These are phyloP conservation scores for Lodderomyces pseudojiufengensis DNA, from an alignment of 1,139 yeast genomes.

Conservation along the genomic window DNA sequence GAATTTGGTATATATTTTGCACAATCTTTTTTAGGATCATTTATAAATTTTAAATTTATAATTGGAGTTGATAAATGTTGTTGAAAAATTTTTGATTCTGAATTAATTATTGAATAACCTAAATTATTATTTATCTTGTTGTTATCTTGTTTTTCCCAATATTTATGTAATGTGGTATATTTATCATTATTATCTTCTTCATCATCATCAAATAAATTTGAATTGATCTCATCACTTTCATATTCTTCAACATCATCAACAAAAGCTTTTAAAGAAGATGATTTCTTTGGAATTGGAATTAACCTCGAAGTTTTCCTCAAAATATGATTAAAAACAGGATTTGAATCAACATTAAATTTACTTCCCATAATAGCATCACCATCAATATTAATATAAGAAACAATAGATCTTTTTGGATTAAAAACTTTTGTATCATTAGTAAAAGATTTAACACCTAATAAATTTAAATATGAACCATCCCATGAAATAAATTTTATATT, in stretches of 20 bases:
- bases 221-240: too few relatives aligned
- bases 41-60: slow-evolving; percentile 33
- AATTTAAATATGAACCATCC: slow-evolving; percentile 39
- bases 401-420: slow-evolving; percentile 22
- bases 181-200: slow-evolving; percentile 21
- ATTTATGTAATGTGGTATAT: slow-evolving; percentile 30
- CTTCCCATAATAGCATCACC: slow-evolving; percentile 40
- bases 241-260: slow-evolving; percentile 7
- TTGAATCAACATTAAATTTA: slow-evolving; percentile 34
- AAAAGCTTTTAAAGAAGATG: slow-evolving; percentile 14
- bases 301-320: slow-evolving; percentile 29
- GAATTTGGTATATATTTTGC: slow-evolving; percentile 35
- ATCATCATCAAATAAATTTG: slow-evolving; percentile 10
- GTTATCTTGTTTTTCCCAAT: slow-evolving; percentile 38
- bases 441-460: slow-evolving; percentile 28
- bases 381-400: slow-evolving; percentile 41
- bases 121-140: slow-evolving; percentile 29
- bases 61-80: slow-evolving; percentile 31
- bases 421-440: slow-evolving; percentile 22
- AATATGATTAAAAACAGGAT: slow-evolving; percentile 35
- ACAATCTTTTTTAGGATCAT: slow-evolving; percentile 27
- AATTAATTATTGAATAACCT: slow-evolving; percentile 22
- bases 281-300: slow-evolving; percentile 32
- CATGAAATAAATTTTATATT: slow-evolving; percentile 41
- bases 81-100: slow-evolving; percentile 36